Conservation (phyloP, 2,329 filamentous ascomycete genomes). For the Fusarium burgessii region DNA sequence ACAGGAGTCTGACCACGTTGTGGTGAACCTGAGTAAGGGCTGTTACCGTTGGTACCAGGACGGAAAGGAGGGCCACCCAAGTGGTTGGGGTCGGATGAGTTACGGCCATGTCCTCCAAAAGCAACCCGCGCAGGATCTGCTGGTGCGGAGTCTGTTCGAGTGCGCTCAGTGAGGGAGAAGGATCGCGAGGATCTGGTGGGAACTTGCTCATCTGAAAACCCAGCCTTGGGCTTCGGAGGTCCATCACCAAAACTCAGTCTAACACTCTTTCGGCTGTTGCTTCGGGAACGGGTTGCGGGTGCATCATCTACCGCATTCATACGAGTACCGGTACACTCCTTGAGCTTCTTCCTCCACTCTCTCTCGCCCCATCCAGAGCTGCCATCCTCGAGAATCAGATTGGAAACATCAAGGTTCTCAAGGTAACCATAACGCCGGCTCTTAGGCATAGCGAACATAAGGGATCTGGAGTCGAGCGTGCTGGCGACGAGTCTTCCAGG, state of each 20-base stretch:
- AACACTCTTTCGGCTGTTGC: slow-evolving; percentile 69
- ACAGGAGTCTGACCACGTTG: slow-evolving; percentile 53
- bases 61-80: slow-evolving; percentile 43
- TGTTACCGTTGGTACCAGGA: slow-evolving; percentile 43
- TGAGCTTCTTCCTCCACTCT: slow-evolving; percentile 90
- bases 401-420: slow-evolving; percentile 86
- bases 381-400: slow-evolving; percentile 81
- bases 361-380: slow-evolving; percentile 84
- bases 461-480: slow-evolving; percentile 83
- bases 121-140: slow-evolving; percentile 56
- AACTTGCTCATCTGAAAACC: slow-evolving; percentile 67
- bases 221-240: slow-evolving; percentile 58
- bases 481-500: slow-evolving; percentile 89
- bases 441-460: slow-evolving; percentile 99
- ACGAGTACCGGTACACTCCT: slow-evolving; percentile 84
- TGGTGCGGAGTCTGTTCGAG: slow-evolving; percentile 65
- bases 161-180: slow-evolving; percentile 58
- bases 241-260: slow-evolving; percentile 63
- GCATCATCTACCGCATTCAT: slow-evolving; percentile 75
- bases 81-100: slow-evolving; percentile 60
- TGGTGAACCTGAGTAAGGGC: slow-evolving; percentile 49
- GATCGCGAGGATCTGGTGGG: slow-evolving; percentile 66
- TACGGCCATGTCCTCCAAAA: slow-evolving; percentile 57
- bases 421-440: slow-evolving; percentile 90
- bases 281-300: slow-evolving; percentile 58